phyloP scores from a whole-genome alignment of 371 early-diverging fungal genomes.

The Mucor irregularis region DNA sequence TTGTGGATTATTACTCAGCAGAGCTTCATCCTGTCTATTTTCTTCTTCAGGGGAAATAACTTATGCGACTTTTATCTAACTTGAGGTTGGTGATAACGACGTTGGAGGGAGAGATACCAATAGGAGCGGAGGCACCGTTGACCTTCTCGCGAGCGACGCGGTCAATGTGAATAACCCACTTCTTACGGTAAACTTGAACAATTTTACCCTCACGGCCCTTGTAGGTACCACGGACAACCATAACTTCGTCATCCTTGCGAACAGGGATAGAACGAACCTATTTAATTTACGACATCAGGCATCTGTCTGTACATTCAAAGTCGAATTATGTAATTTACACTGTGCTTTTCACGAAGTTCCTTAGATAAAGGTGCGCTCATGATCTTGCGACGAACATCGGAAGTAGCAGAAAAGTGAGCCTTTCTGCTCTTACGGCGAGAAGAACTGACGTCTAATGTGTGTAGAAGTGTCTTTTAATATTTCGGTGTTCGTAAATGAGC shows the following conservation, averaged over 20 bases:
- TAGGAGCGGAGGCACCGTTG: slow-evolving; percentile 90
- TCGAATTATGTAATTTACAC: background rate
- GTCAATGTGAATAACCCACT: slow-evolving; percentile 98
- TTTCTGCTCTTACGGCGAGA: slow-evolving; percentile 95
- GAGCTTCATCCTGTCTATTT: slow-evolving; percentile 16
- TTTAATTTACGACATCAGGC: background rate
- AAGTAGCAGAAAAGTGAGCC: slow-evolving; percentile 98
- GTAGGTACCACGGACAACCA: slow-evolving; percentile 91
- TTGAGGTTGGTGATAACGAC: slow-evolving; percentile 93
- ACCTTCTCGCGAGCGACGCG: slow-evolving; percentile 94
- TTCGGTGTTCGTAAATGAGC: background rate
- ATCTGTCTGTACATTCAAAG: background rate
- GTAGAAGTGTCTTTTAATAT: too few relatives aligned
- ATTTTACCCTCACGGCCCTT: slow-evolving; percentile 99
- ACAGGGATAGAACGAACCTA: slow-evolving; percentile 86
- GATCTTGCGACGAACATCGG: slow-evolving; percentile 90
- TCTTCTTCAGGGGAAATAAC: slow-evolving; percentile 19
- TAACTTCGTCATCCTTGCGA: slow-evolving; percentile 97
- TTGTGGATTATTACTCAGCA: slow-evolving; percentile 10
- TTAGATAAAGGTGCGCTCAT: slow-evolving; percentile 96
- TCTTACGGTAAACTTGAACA: slow-evolving; percentile 93
- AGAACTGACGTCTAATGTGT: slow-evolving; percentile 81
- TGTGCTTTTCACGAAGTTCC: slow-evolving; percentile 68
- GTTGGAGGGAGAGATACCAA: slow-evolving; percentile 98
- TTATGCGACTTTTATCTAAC: slow-evolving; percentile 93